These are phyloP conservation scores for Gnomoniopsis sp. DNA, from an alignment of 2,329 filamentous ascomycete genomes.

Conservation along the genomic window DNA sequence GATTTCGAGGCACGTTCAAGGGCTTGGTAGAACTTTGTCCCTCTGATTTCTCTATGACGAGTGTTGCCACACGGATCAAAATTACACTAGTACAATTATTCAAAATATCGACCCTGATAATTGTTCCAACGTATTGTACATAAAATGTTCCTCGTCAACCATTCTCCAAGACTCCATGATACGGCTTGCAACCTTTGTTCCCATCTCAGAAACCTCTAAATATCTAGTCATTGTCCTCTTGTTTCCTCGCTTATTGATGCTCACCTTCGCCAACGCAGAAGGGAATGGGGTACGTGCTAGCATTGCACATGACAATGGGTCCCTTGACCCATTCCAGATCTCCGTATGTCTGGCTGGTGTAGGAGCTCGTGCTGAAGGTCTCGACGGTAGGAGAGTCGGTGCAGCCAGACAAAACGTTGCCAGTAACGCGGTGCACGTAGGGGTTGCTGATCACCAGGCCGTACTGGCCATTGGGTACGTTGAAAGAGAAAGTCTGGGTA, in stretches of 20 bases:
- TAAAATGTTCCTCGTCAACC: no score
- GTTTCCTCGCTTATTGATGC: slow-evolving; percentile 6
- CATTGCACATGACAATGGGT: slow-evolving; percentile 33
- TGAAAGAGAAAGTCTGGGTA: slow-evolving; percentile 28
- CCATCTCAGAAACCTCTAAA: neutral
- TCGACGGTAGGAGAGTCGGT: slow-evolving; percentile 27
- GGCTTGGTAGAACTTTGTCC: no score
- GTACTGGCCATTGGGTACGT: slow-evolving; percentile 33
- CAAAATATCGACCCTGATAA: no score
- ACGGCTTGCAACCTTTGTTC: neutral
- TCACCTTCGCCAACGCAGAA: slow-evolving; percentile 34
- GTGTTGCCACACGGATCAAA: no score
- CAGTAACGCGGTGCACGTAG: slow-evolving; percentile 29
- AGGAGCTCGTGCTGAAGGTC: slow-evolving; percentile 32
- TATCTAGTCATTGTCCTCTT: neutral
- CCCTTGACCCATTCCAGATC: slow-evolving; percentile 37
- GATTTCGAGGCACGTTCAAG: no score
- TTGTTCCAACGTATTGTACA: no score
- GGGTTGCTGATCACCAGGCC: slow-evolving; percentile 37
- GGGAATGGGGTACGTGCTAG: slow-evolving; percentile 32
- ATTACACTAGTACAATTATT: no score
- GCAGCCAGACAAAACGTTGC: slow-evolving; percentile 32
- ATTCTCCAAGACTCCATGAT: no score
- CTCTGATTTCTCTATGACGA: no score
- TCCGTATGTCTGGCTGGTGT: slow-evolving; percentile 28